Conservation (phyloP, 1,284 basidiomycete genomes). For the Boletus albobrunnescens region DNA sequence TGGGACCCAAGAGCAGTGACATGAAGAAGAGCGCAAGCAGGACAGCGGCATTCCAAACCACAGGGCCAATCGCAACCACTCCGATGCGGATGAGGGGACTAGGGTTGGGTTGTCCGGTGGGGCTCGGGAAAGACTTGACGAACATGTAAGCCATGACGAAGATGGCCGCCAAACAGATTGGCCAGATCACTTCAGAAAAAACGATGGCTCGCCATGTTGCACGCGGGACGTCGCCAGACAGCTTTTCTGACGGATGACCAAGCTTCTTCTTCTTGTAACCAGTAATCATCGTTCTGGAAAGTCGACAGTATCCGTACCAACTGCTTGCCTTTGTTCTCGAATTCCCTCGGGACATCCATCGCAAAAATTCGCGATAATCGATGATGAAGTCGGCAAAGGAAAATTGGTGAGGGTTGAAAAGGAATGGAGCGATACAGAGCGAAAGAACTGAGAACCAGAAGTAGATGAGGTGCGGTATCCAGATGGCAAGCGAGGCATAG, state of each 20-base stretch:
- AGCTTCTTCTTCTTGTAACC: conserved; percentile 98
- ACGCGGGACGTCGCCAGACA: conserved; percentile 87
- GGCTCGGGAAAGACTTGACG: conserved; percentile 79
- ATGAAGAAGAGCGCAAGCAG: conserved; percentile 85
- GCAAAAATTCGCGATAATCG: conserved; percentile 93
- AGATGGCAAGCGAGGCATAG: conserved; percentile 86
- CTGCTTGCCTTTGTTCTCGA: conserved; percentile 92
- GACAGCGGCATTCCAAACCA: conserved; percentile 93
- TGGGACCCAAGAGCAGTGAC: conserved; percentile 88
- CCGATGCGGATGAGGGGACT: conserved; percentile 88
- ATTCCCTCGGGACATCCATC: conserved; percentile 98
- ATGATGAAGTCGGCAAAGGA: conserved; percentile 93
- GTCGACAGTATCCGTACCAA: conserved; percentile 96
- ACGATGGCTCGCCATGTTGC: conserved; percentile 85
- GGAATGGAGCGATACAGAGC: conserved; percentile 89
- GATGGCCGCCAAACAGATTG: conserved; percentile 71
- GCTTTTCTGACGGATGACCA: conserved; percentile 92
- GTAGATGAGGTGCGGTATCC: conserved; percentile 93
- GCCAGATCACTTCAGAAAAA: conserved; percentile 82
- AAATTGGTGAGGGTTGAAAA: conserved; percentile 99
- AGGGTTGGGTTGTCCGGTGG: conserved; percentile 58
- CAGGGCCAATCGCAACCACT: conserved; percentile 88
- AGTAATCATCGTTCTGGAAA: conserved; percentile 93
- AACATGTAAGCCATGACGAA: conserved; percentile 90
- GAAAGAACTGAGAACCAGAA: conserved; percentile 95